Base-by-base conservation (phyloP, 495 filamentous ascomycete species). In the Zalerion maritima region DNA sequence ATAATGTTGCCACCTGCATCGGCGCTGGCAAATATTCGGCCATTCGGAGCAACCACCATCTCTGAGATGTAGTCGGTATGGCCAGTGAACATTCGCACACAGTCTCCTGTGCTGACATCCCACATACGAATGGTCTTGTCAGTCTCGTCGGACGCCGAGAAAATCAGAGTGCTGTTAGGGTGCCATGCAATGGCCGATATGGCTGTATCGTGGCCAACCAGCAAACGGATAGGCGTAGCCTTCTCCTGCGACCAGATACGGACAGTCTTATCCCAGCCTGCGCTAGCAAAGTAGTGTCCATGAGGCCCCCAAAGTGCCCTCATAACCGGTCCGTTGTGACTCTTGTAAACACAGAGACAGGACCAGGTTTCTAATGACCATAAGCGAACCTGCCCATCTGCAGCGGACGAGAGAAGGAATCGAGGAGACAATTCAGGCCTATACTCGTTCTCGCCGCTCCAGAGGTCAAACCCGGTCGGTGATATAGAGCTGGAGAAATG, bases 51-150 rank as follows among this genome's bases (percentile, higher is more conserved):
- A 45, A 84, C 89, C 31, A 81, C 70, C 32, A 97, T 49, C 0
- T 82, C 64, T 9, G 76, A 92, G 46, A 94, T 67, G 43, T 78
- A 77, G 11, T 84, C 80, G 2, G 74, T 74, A 37, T 96, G 91
- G 12, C 89, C 91, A 3, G 78, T 86, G 48, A 96, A 96, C 44
- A 96, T 68, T 12, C 89, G 78, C 1, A 94, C 81, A 23, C 80
- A 76, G 32, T 75, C 75, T 13, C 89, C 89, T 5, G 71, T 82
- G 1, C 64, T 60, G n/a, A 94, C 62, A n/a, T 80, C 71, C 87
- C 89, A 97, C 86, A 97, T 94, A 12, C 89, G 75, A 13, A 94
- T 81, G 0, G 84, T 85, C 54, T 81, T 81, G 51, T 97, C 89
- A 25, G 65, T 75, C 34, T 63, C 55, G 30, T 71, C 67, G 28